Conservation (phyloP, 306 rosid genomes). For the Spatholobus suberectus region DNA sequence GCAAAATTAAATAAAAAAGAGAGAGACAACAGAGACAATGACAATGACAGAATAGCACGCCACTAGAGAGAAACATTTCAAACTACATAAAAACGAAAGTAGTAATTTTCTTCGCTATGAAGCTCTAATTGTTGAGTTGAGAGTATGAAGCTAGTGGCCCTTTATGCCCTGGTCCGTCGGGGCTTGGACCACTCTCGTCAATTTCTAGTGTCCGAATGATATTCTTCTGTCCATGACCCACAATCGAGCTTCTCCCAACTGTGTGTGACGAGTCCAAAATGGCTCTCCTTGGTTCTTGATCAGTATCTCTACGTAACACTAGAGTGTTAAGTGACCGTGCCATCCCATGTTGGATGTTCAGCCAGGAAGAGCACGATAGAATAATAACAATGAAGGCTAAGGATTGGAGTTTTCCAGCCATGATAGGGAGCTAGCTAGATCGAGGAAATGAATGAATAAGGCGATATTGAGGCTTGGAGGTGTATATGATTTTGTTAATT, state of each 20-base stretch:
- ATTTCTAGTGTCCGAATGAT: neutral
- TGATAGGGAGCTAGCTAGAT: conserved; percentile 22
- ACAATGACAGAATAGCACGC: neutral
- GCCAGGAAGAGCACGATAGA: conserved; percentile 24
- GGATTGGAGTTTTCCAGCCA: conserved; percentile 48
- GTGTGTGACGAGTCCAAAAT: conserved; percentile 20
- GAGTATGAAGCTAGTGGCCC: neutral
- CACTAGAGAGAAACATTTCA: neutral
- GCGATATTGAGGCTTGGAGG: neutral
- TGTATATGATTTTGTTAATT: neutral
- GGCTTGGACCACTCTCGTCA: conserved; percentile 50
- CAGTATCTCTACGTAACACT: neutral
- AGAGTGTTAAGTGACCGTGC: conserved; percentile 47
- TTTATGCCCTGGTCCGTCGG: conserved; percentile 52
- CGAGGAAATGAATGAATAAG: neutral
- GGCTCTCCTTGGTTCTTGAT: conserved; percentile 10
- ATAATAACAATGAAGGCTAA: conserved; percentile 29
- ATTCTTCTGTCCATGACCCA: neutral
- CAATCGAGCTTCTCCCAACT: conserved; percentile 9
- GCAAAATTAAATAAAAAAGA: neutral
- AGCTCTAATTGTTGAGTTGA: neutral
- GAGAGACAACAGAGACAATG: neutral
- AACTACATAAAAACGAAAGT: neutral
- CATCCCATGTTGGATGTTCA: conserved; percentile 29
- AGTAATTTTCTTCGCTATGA: neutral